A percentile compares a stretch with the other conserved stretches of the same genome.
Evolutionary conservation across 2,329 filamentous ascomycete genomes (phyloP).

Genomic region (Aplosporella prunicola): DNA sequence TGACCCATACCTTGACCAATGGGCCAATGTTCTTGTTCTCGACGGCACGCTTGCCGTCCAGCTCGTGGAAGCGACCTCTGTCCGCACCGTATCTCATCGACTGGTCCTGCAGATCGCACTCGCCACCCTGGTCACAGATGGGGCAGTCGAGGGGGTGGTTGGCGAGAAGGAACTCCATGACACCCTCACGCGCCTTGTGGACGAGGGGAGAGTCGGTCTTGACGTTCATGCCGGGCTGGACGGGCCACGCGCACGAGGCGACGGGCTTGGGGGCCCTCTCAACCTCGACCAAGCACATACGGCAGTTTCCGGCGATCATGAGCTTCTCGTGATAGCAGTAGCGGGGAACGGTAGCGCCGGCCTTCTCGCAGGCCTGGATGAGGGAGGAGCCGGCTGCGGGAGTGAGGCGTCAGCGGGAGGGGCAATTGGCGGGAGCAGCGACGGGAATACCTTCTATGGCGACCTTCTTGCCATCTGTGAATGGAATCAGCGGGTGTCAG

Average conservation of each 20-base stretch:
- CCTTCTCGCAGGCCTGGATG: slow-evolving; percentile 99
- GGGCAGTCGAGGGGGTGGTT: slow-evolving; percentile 96
- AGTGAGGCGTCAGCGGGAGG: slow-evolving; percentile 17
- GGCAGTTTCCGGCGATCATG: slow-evolving; percentile 98
- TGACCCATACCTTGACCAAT: slow-evolving; percentile 65
- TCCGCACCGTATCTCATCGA: slow-evolving; percentile 98
- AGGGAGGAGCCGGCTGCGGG: slow-evolving; percentile 80
- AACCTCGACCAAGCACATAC: slow-evolving; percentile 99
- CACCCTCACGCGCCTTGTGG: slow-evolving; percentile 96
- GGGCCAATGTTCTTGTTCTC: slow-evolving; percentile 99
- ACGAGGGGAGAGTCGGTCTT: slow-evolving; percentile 94
- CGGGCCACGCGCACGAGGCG: slow-evolving; percentile 96
- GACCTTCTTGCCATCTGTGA: slow-evolving; percentile 88
- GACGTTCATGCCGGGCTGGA: slow-evolving; percentile 97
- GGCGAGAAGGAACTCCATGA: slow-evolving; percentile 96
- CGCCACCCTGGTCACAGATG: slow-evolving; percentile 96
- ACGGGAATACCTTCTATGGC: slow-evolving; percentile 72
- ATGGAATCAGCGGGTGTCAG: slow-evolving; percentile 13
- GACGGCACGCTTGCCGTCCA: slow-evolving; percentile 90
- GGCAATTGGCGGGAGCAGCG: slow-evolving; percentile 9
- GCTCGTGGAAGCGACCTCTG: slow-evolving; percentile 91
- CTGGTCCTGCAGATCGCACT: slow-evolving; percentile 98
- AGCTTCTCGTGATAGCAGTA: slow-evolving; percentile 99
- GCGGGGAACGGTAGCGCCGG: slow-evolving; percentile 82
- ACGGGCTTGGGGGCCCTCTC: slow-evolving; percentile 94